Evolutionary conservation across 768 basidiomycete species (phyloP).

Genomic region (Pholiota molesta): DNA sequence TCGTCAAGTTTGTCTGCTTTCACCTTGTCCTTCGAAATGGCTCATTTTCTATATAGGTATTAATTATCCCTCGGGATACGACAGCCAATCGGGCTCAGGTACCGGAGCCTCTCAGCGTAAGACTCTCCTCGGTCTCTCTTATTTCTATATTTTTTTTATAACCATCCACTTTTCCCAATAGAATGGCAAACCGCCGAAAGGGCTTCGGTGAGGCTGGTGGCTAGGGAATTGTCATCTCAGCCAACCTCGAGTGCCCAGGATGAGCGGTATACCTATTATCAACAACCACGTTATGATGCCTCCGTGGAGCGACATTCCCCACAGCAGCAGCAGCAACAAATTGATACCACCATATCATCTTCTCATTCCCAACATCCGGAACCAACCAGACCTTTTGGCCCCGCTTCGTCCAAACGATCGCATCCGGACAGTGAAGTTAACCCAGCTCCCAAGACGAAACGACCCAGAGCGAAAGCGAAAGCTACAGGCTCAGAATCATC

Average conservation of each 20-base stretch:
- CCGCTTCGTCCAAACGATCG: constrained; percentile 33
- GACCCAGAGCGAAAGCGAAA: constrained; percentile 47
- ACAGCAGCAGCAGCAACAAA: constrained; percentile 16
- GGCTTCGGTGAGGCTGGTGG: constrained; percentile 60
- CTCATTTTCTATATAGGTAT: constrained; percentile 12
- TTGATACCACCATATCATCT: not conserved
- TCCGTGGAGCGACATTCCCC: constrained; percentile 13
- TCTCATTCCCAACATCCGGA: constrained; percentile 10
- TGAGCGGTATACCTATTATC: constrained; percentile 35
- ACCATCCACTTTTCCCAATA: constrained; percentile 21
- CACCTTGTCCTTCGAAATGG: not conserved
- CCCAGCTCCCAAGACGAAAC: constrained; percentile 35
- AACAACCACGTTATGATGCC: constrained; percentile 24
- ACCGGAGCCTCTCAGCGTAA: constrained; percentile 1
- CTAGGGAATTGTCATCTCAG: constrained; percentile 45
- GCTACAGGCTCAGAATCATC: constrained; percentile 31
- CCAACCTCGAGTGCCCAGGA: constrained; percentile 25
- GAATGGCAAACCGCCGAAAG: constrained; percentile 58
- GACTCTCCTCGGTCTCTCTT: not conserved
- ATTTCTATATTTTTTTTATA: constrained; percentile 9
- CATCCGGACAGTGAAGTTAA: constrained; percentile 41
- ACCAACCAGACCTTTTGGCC: constrained; percentile 9
- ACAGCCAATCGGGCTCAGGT: constrained; percentile 29
- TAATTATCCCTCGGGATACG: constrained; percentile 29
- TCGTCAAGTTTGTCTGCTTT: not conserved